A percentile compares a stretch with the other conserved stretches of the same genome.
Conservation (phyloP, 495 filamentous ascomycete genomes). For the Letharia lupina region DNA sequence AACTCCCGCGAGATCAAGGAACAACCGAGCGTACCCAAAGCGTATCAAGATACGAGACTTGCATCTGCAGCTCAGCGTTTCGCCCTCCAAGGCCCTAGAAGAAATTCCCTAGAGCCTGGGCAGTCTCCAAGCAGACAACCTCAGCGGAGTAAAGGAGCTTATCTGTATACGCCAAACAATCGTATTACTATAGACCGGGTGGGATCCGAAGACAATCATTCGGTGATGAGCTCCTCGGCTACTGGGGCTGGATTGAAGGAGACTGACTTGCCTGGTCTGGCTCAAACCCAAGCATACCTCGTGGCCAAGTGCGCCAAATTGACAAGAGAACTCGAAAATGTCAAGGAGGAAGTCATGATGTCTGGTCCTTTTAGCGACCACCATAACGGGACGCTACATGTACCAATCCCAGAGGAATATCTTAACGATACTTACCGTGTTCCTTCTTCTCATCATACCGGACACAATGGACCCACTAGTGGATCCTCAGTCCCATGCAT, state of each 20-base stretch:
- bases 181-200: not conserved
- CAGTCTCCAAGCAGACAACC: not conserved
- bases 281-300: slow-evolving; percentile 13
- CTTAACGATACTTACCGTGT: not conserved
- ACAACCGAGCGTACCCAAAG: not conserved
- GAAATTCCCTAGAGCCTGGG: not conserved
- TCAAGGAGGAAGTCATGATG: slow-evolving; percentile 5
- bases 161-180: not conserved
- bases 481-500: not conserved
- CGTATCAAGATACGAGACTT: not conserved
- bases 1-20: not conserved
- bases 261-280: not conserved
- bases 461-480: not conserved
- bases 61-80: not conserved
- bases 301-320: slow-evolving; percentile 3
- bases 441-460: not conserved
- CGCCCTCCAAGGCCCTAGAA: not conserved
- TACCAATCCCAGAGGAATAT: not conserved
- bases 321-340: slow-evolving; percentile 5
- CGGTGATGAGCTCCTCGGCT: not conserved
- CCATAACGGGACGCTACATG: not conserved
- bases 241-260: not conserved
- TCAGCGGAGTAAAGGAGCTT: not conserved
- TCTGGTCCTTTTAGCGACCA: too few relatives aligned
- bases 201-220: not conserved